Conservation (phyloP, 208 protist species). For the Acanthamoeba polyphaga region DNA sequence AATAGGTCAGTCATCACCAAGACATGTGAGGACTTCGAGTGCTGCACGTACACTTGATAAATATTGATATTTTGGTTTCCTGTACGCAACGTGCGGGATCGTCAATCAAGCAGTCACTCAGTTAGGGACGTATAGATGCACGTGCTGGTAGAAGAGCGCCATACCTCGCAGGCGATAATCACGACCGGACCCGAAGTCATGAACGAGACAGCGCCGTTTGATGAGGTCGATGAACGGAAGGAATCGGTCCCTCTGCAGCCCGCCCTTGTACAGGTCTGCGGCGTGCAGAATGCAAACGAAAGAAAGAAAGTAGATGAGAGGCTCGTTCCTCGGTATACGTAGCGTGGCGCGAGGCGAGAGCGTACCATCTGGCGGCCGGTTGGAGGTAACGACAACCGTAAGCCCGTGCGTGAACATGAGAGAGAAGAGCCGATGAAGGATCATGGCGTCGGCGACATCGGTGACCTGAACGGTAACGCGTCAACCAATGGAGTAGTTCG, state of each 20-base stretch:
- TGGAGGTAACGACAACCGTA: constrained; percentile 96
- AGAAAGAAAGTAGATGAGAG: constrained; percentile 80
- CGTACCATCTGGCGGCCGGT: constrained; percentile 82
- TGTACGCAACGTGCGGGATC: background rate
- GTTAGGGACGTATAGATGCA: no score
- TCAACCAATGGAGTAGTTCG: background rate
- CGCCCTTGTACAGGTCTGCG: constrained; percentile 94
- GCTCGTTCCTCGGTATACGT: background rate
- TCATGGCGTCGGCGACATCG: constrained; percentile 97
- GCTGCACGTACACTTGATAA: constrained; percentile 17
- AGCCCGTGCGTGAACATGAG: constrained; percentile 93
- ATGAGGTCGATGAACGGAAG: constrained; percentile 97
- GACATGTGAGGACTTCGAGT: background rate
- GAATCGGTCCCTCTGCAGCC: constrained; percentile 95
- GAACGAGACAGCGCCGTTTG: constrained; percentile 91
- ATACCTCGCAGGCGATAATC: constrained; percentile 95
- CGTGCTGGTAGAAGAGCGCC: no score
- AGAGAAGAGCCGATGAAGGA: constrained; percentile 95
- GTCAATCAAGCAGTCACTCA: background rate
- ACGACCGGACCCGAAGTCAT: constrained; percentile 93
- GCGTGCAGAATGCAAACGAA: constrained; percentile 78
- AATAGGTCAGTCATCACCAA: background rate
- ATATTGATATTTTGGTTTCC: constrained; percentile 66
- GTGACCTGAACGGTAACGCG: constrained; percentile 93
- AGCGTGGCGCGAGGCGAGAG: background rate